Conservation (phyloP, 2,329 filamentous ascomycete species). For the Fusarium cicatricum region DNA sequence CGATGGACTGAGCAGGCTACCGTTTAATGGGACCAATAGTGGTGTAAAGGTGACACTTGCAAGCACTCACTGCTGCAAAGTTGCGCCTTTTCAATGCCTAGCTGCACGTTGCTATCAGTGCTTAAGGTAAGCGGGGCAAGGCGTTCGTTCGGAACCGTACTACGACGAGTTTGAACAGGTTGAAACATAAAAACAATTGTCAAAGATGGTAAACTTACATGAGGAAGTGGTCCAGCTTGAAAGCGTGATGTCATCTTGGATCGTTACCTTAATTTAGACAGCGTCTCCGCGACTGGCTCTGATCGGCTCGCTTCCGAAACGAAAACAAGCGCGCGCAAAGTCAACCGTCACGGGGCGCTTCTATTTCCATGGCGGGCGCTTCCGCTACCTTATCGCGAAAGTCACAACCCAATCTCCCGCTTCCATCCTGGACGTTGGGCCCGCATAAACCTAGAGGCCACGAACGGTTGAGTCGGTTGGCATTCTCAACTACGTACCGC, state of each 20-base stretch:
- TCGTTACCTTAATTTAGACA: no score
- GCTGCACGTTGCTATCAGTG: not conserved
- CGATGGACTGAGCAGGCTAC: not conserved
- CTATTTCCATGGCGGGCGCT: slow-evolving; percentile 16
- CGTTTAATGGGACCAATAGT: not conserved
- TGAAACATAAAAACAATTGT: no score
- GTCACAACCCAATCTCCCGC: slow-evolving; percentile 1
- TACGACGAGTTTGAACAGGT: not conserved
- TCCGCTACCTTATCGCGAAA: slow-evolving; percentile 2
- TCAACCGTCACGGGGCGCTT: slow-evolving; percentile 8
- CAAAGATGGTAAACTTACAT: no score
- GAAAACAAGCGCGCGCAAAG: slow-evolving; percentile 19
- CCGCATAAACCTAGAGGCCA: slow-evolving; percentile 7
- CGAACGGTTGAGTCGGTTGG: not conserved
- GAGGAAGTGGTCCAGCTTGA: no score
- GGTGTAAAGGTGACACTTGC: not conserved
- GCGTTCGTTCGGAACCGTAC: not conserved
- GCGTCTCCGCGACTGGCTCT: not conserved
- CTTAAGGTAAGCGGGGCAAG: no score
- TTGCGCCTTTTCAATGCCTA: not conserved
- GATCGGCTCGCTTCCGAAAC: not conserved
- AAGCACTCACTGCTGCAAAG: not conserved
- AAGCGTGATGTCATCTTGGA: no score
- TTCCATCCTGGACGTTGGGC: slow-evolving; percentile 17
- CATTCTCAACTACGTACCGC: no score